Conservation (phyloP, 2,329 filamentous ascomycete species). For the Colletotrichum sp. region DNA sequence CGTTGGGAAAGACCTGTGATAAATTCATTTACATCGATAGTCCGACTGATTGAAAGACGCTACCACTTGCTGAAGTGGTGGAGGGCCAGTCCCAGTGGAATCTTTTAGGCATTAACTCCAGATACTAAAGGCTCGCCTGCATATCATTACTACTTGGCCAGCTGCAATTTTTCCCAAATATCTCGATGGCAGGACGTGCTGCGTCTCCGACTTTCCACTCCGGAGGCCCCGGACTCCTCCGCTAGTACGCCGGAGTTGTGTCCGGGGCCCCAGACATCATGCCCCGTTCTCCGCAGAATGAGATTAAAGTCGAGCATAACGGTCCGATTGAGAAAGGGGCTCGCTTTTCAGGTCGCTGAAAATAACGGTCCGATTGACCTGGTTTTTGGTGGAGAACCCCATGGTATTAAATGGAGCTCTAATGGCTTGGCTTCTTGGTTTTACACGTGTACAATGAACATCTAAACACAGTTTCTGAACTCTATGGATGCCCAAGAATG, state of each 20-base stretch:
- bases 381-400: neutral
- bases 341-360: conserved; percentile 3
- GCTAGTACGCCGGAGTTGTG: neutral
- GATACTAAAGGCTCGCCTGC: neutral
- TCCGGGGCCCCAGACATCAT: conserved; percentile 3
- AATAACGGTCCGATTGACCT: conserved; percentile 12
- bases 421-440: conserved; percentile 8
- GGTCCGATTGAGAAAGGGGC: conserved; percentile 7
- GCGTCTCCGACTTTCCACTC: neutral
- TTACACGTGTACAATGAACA: neutral
- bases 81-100: neutral
- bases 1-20: neutral
- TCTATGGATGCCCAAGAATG: neutral
- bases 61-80: neutral
- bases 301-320: neutral
- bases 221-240: neutral
- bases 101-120: neutral
- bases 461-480: neutral
- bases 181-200: neutral
- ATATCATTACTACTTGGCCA: fast-evolving
- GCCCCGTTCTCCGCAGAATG: neutral
- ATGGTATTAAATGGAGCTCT: neutral
- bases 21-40: neutral
- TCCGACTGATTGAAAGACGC: neutral
- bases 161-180: neutral